phyloP scores from a whole-genome alignment of 352 stramenopile species.

The Pythium periplocum region DNA sequence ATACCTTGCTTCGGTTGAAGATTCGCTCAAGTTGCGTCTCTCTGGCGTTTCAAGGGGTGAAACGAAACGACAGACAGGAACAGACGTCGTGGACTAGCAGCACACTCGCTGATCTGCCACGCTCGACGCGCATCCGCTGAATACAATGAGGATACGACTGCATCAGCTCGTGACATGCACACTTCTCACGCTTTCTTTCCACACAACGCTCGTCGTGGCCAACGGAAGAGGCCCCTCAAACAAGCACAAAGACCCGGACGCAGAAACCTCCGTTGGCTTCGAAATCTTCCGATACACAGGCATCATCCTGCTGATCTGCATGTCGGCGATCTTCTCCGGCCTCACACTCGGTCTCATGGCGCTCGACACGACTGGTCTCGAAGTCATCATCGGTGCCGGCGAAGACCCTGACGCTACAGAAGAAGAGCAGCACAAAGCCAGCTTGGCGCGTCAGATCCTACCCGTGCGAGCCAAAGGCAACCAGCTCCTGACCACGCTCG shows the following conservation, averaged over 20 bases:
- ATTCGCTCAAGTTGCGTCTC: too few relatives aligned
- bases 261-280: constrained; percentile 9
- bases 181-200: too few relatives aligned
- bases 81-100: too few relatives aligned
- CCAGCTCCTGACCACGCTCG: constrained; percentile 95
- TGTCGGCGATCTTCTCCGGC: constrained; percentile 93
- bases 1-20: too few relatives aligned
- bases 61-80: too few relatives aligned
- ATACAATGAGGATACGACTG: too few relatives aligned
- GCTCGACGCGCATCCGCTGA: too few relatives aligned
- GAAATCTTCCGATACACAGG: constrained; percentile 35
- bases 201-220: neutral
- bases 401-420: constrained; percentile 64
- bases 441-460: constrained; percentile 64
- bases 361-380: constrained; percentile 94
- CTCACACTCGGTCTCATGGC: constrained; percentile 96
- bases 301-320: constrained; percentile 57
- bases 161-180: too few relatives aligned
- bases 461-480: constrained; percentile 93
- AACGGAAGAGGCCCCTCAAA: neutral
- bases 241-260: neutral
- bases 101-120: too few relatives aligned
- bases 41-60: too few relatives aligned
- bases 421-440: constrained; percentile 51
- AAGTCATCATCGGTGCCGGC: constrained; percentile 92